Conservation (phyloP, 2,329 filamentous ascomycete genomes). For the Blastomyces emzantsi region DNA sequence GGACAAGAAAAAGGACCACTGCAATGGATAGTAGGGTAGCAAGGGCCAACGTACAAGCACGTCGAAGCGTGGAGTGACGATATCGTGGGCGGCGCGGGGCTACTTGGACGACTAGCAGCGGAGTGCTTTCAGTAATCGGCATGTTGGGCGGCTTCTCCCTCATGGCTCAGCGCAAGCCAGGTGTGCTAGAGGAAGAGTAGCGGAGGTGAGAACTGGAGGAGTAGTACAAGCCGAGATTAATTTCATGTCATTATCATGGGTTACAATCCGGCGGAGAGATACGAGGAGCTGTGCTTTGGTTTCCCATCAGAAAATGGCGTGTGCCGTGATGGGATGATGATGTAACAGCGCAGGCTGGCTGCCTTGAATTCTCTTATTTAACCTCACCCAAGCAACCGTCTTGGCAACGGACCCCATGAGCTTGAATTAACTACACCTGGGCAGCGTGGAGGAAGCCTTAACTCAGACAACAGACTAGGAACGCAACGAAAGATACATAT, state of each 20-base stretch:
- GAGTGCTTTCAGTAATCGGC: constrained; percentile 33
- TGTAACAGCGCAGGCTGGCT: background rate
- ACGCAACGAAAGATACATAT: too few species aligned
- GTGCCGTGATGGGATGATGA: background rate
- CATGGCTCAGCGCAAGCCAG: constrained; percentile 13
- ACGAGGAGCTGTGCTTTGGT: background rate
- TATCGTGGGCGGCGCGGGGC: constrained; percentile 34
- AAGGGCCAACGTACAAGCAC: constrained; percentile 35
- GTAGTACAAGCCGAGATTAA: background rate
- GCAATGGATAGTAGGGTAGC: constrained; percentile 31
- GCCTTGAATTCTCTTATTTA: too few species aligned
- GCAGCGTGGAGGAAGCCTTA: background rate
- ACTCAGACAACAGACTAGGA: background rate
- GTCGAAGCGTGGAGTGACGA: constrained; percentile 35
- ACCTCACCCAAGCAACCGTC: too few species aligned
- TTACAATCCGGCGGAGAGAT: background rate
- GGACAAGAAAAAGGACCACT: constrained; percentile 35
- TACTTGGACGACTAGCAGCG: constrained; percentile 36
- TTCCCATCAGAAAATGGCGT: background rate
- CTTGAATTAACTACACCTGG: too few species aligned
- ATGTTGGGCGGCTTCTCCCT: constrained; percentile 28
- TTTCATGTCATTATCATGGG: background rate
- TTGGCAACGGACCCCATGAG: too few species aligned
- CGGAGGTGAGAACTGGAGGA: background rate
- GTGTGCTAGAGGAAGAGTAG: background rate